Conservation (phyloP, 2,329 filamentous ascomycete genomes). For the Claviceps fusiformis region DNA sequence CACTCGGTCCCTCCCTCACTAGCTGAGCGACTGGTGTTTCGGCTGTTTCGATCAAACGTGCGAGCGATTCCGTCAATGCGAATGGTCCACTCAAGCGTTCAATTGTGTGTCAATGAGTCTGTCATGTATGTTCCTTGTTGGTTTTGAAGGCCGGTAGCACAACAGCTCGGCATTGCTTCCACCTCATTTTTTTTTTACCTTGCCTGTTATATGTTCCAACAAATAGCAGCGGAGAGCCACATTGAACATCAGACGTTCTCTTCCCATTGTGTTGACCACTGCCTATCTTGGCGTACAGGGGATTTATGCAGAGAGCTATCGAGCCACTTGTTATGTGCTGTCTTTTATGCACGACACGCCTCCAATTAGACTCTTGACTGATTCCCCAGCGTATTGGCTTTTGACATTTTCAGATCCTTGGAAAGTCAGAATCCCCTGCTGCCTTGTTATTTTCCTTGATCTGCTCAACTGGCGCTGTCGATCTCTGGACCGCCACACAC, state of each 20-base stretch:
- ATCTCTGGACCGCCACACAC: not conserved
- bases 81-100: constrained; percentile 8
- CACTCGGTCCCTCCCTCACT: constrained; percentile 2
- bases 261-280: not conserved
- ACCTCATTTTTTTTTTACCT: not conserved
- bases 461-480: not conserved
- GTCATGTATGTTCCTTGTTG: constrained; percentile 1
- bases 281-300: not conserved
- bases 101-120: constrained; percentile 5
- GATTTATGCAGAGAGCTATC: not conserved
- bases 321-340: constrained; percentile 1
- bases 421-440: not conserved
- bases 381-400: not conserved
- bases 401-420: not conserved
- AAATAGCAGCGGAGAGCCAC: constrained; percentile 6
- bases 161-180: not conserved
- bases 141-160: not conserved
- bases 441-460: not conserved
- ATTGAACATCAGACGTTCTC: constrained; percentile 5
- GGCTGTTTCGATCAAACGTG: constrained; percentile 10
- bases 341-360: constrained; percentile 1
- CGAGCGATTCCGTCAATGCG: constrained; percentile 7
- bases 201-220: constrained; percentile 2
- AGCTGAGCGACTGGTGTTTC: constrained; percentile 9
- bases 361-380: not conserved